Conservation (phyloP, 768 basidiomycete genomes). For the Leucocoprinus birnbaumii region DNA sequence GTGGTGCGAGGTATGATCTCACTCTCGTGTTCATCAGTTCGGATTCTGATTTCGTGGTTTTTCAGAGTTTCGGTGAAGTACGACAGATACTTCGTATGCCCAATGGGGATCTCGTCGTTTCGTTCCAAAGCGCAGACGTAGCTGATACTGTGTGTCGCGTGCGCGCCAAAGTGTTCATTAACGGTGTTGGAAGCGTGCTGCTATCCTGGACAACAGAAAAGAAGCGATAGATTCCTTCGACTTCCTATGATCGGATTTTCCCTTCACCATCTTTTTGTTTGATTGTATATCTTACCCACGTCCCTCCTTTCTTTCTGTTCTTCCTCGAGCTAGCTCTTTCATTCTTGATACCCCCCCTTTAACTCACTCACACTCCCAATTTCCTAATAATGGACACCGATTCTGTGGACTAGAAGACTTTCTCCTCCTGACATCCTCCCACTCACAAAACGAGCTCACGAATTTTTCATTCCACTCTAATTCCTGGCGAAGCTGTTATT, state of each 20-base stretch:
- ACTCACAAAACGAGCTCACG: no score
- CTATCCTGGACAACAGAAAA: slow-evolving; percentile 71
- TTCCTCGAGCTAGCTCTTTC: neutral
- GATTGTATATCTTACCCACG: neutral
- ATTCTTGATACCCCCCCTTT: no score
- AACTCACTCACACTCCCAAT: no score
- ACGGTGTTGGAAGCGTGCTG: slow-evolving; percentile 74
- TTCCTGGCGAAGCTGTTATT: neutral
- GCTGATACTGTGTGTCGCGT: slow-evolving; percentile 82
- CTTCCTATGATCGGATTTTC: no score
- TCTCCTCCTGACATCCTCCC: no score
- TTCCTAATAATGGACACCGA: no score
- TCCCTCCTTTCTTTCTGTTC: neutral
- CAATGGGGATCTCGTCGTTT: slow-evolving; percentile 76
- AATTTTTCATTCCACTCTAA: neutral
- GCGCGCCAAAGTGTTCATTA: slow-evolving; percentile 70
- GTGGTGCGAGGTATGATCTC: slow-evolving; percentile 67
- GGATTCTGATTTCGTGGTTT: neutral
- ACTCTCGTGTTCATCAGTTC: neutral
- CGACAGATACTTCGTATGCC: slow-evolving; percentile 70
- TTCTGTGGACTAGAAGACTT: no score
- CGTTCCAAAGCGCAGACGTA: slow-evolving; percentile 72
- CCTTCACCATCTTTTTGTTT: neutral
- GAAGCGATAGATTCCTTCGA: slow-evolving; percentile 32
- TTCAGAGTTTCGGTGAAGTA: slow-evolving; percentile 77